Evolutionary conservation across 164 flowering plant species (phyloP).

Genomic region (Aristolochia californica): DNA sequence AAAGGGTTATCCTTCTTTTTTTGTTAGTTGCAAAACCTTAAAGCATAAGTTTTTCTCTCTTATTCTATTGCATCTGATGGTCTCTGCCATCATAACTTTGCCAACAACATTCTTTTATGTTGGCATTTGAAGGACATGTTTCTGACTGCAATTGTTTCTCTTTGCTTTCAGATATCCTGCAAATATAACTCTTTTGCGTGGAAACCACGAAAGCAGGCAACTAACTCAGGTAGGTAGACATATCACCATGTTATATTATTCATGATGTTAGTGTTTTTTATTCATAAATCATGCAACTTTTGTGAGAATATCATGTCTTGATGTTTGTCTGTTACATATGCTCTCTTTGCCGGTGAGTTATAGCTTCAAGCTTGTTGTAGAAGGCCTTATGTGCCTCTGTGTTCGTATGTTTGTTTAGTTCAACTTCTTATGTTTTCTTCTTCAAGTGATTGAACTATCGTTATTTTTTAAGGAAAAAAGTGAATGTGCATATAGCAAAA

Average conservation of each 20-base stretch:
- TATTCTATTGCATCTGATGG: no score
- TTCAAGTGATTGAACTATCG: background rate
- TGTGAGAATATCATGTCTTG: no score
- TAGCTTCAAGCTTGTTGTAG: background rate
- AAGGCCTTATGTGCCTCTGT: background rate
- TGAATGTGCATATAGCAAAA: no score
- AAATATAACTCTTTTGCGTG: conserved; percentile 91
- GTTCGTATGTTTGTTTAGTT: background rate
- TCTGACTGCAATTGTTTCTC: background rate
- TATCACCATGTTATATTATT: background rate
- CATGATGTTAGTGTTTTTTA: background rate
- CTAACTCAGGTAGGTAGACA: conserved; percentile 71
- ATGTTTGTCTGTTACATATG: no score
- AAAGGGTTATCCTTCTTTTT: no score
- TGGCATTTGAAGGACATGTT: background rate
- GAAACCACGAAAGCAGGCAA: conserved; percentile 98
- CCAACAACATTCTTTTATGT: no score
- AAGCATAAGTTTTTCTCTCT: no score
- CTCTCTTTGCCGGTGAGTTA: no score
- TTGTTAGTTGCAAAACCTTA: no score
- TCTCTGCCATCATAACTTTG: no score
- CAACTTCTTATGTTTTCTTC: background rate
- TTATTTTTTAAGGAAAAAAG: background rate
- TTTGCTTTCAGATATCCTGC: conserved; percentile 68
- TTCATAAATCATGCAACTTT: background rate